These are phyloP conservation scores for Boletus coccyginus DNA, from an alignment of 768 basidiomycete species.

Conservation along the genomic window DNA sequence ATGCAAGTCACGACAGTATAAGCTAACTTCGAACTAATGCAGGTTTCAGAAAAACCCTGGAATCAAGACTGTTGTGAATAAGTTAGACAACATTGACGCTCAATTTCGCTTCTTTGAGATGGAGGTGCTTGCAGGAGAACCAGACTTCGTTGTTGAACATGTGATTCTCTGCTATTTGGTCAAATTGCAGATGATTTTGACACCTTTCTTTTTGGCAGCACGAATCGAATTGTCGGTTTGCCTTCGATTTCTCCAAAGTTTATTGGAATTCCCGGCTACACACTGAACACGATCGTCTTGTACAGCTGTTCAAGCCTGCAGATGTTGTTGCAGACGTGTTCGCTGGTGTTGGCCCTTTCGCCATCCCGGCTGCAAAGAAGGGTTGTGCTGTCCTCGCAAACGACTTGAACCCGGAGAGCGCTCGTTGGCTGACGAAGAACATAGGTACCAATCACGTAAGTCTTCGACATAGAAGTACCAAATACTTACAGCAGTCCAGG, in stretches of 20 bases:
- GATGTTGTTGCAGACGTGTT: conserved; percentile 92
- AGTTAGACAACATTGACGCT: conserved; percentile 79
- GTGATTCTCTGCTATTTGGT: conserved; percentile 43
- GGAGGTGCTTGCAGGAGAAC: conserved; percentile 93
- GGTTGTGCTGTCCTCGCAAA: conserved; percentile 90
- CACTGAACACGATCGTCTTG: conserved; percentile 86
- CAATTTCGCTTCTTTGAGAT: conserved; percentile 93
- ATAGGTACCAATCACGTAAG: conserved; percentile 73
- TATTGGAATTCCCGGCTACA: conserved; percentile 99
- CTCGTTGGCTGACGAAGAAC: conserved; percentile 73
- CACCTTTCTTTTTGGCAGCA: conserved; percentile 42
- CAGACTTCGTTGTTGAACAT: conserved; percentile 82
- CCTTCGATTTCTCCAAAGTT: conserved; percentile 91
- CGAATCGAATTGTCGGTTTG: conserved; percentile 84
- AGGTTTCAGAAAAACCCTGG: conserved; percentile 74
- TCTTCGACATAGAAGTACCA: neutral
- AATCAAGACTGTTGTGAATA: conserved; percentile 91
- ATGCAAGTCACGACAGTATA: conserved; percentile 50
- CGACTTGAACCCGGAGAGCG: conserved; percentile 89
- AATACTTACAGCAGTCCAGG: conserved; percentile 37
- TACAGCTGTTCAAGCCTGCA: conserved; percentile 64
- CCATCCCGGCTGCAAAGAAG: conserved; percentile 88
- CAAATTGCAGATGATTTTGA: neutral
- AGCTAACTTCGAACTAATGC: conserved; percentile 6
- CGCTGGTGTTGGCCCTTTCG: conserved; percentile 97